Evolutionary conservation across 129 eudicot genomes (phyloP), one percentile per base, ranked within the genome.

Genomic region (Arctium minus): DNA sequence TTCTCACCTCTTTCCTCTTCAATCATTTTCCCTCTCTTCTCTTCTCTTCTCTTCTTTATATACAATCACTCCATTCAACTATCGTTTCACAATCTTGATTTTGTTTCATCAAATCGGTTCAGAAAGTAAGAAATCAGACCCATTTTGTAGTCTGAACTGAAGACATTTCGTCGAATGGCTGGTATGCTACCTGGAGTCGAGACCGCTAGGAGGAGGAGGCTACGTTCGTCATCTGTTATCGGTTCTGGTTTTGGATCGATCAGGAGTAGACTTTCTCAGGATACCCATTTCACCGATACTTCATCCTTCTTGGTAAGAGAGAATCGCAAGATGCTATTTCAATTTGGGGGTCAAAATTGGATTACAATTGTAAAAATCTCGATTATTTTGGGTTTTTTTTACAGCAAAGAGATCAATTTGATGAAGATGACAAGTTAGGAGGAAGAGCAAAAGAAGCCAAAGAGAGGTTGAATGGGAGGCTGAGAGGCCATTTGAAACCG

Each of bases 401-500:
- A 8, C 82, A 89, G 92, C 87, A 84, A 80, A 88, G 92, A 71
- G 82, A 70, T 72, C 86, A 83, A 81, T 70, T 70, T 17, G 80
- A 64, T 67, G 83, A 84, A 60, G 93, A 88, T 80, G 87, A 88
- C 44, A 86, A 86, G 88, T 85, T 91, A 71, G 86, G 89, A 31
- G 89, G 84, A 3, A 78, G 71, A n/a, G 96, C 92, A 12, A 83
- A 91, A 83, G 90, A 91, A 89, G 96, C 96, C 39, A 91, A 89
- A 85, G 89, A 84, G 70, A 89, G 93, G 32, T 69, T 91, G 62
- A 88, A 89, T 79, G 91, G 88, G 81, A 89, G 89, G 81, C 81
- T 91, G 3, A 85, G 88, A 77, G 88, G 90, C 40, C 89, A 86
- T 64, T 60, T 79, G 62, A 88, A 84, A 77, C 78, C 86, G 32